These are phyloP conservation scores for Capsicum pubescens DNA, from an alignment of 257 asterid species.

Conservation along the genomic window DNA sequence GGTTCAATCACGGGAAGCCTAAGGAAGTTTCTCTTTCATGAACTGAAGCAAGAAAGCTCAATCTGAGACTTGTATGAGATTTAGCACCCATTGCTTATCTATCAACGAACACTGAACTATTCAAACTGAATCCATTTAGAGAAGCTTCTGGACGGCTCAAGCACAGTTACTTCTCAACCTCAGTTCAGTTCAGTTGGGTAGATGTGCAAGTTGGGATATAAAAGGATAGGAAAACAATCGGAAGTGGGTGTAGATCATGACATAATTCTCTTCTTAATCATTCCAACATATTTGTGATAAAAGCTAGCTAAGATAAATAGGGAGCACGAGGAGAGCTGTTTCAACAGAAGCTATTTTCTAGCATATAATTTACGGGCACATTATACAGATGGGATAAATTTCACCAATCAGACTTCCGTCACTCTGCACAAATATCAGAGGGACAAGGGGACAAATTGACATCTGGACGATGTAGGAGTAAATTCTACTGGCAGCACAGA, in stretches of 20 bases:
- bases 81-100: background rate
- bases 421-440: background rate
- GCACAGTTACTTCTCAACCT: background rate
- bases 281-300: too few species aligned
- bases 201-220: background rate
- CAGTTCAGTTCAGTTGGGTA: background rate
- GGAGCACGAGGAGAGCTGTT: background rate
- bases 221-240: background rate
- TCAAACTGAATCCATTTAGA: background rate
- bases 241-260: background rate
- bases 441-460: background rate
- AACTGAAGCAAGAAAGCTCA: background rate
- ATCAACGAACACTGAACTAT: background rate
- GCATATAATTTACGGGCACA: constrained; percentile 13
- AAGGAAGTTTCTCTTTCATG: background rate
- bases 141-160: background rate
- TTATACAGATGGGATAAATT: background rate
- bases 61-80: too few species aligned
- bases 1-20: background rate
- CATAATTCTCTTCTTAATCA: background rate
- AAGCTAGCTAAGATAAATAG: background rate
- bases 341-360: constrained; percentile 15
- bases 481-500: constrained; percentile 16
- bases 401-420: background rate
- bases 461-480: constrained; percentile 2